Evolutionary conservation across 192 early-diverging fungal species (phyloP).

Genomic region (Coemansia umbellata): DNA sequence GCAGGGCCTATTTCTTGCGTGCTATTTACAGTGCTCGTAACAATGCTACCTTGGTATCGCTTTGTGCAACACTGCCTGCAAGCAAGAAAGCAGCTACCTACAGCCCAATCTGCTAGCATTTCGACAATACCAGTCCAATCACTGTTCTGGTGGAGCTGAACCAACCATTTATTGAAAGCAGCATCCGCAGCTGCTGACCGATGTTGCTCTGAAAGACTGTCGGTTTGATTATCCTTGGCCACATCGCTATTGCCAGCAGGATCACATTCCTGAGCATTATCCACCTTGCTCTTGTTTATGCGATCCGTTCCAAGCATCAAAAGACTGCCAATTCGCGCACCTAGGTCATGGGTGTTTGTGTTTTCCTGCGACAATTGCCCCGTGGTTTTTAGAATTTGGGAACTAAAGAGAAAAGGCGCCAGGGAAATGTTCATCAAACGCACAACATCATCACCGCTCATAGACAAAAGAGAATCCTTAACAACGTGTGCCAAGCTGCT

Average conservation of each 20-base stretch:
- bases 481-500: background rate
- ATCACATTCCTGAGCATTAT: background rate
- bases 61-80: background rate
- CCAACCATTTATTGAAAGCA: background rate
- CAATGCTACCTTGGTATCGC: background rate
- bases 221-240: background rate
- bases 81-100: conserved; percentile 12
- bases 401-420: background rate
- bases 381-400: too few relatives aligned
- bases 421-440: background rate
- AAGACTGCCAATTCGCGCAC: conserved; percentile 41
- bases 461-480: background rate
- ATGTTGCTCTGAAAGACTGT: background rate
- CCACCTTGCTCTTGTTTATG: background rate
- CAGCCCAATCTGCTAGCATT: conserved; percentile 37
- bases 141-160: conserved; percentile 2
- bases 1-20: too few relatives aligned
- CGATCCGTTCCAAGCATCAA: conserved; percentile 10
- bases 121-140: conserved; percentile 26
- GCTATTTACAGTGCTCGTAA: too few relatives aligned
- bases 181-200: background rate
- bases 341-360: conserved; percentile 12
- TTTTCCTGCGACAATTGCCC: background rate
- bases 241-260: background rate
- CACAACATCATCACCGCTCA: background rate